Evolutionary conservation across 495 filamentous ascomycete genomes (phyloP), one percentile per base, ranked within the genome.

Genomic region (Hypoxylon lienhwacheense): DNA sequence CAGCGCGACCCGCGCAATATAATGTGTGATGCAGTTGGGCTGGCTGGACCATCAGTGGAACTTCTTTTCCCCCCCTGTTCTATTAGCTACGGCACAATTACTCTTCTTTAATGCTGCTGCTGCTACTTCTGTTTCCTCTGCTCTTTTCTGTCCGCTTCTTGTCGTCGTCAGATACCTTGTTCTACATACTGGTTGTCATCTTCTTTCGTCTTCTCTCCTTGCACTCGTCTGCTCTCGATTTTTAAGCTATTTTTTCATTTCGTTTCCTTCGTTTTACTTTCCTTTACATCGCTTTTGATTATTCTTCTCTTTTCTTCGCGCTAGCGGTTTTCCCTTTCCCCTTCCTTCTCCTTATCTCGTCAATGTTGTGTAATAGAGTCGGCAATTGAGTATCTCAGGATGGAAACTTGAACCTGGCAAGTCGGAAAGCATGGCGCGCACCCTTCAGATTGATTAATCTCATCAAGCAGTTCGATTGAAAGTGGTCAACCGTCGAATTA

Each of bases 11-110:
- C 53, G 70, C 72, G 73, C 72, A 72, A 75, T 70, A 66, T 78
- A 77, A 78, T 77, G 74, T 71, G 66, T 74, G 69, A 71, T 66
- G 70, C 71, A 74, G 72, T 61, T 61, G 67, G n/a, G 66, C 70
- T 78, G 75, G 76, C 76, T 78, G 76, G 76, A 72, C 74, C 76
- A 75, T 72, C 64, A 55, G 65, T 66, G 72, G 67, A 70, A 62
- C 14, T 64, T 69, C 67, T 64, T 53, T 66, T 66, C 65, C 62
- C 63, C 47, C 48, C 71, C 69, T 76, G 74, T 77, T 66, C 70
- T 73, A 74, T 75, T 77, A 76, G 71, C 74, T 74, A 74, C 71
- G 69, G 68, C 69, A 59, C 61, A 66, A 62, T 56, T 77, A 77
- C 63, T 66, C 40, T 66, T 70, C 57, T 66, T 69, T 71, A 72